Evolutionary conservation across 352 stramenopile genomes (phyloP), one percentile per base, ranked within the genome.

Genomic region (Aphanomyces invadans): DNA sequence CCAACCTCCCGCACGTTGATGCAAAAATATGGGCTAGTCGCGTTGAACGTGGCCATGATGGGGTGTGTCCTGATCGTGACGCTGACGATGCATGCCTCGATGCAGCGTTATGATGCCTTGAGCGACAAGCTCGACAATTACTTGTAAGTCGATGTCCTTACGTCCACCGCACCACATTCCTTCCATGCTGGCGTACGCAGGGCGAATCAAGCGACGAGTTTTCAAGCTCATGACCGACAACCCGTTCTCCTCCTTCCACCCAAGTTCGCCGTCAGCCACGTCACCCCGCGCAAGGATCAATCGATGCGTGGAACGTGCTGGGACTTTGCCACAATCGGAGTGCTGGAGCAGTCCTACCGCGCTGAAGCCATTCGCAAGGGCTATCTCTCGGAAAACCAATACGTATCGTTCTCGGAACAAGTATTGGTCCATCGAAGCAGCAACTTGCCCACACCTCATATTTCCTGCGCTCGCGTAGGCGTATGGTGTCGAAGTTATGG

Each of bases 281-380:
- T 91, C 23, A 91, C 80, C 17, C 82, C 80, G 21, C 80, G 82
- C 0, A 76, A 88, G 68, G 75, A 91, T 54, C 82, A 91, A 60
- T 78, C 80, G 54, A 76, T 84, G 45, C 83, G 83, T 39, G 83
- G 83, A 25, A 91, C 80, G 2, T 91, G 83, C 70, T 91, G 83
- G 83, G 83, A 91, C 68, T 91, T 91, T 49, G 80, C 83, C 5
- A 89, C 83, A 10, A 82, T 91, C 44, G 79, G 79, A 28, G 86
- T 91, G 55, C 69, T 91, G 31, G 83, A 91, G 70, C 81, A 91
- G 64, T 89, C 80, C 53, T 91, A 91, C 64, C 76, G 83, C 28
- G 79, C 79, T 25, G 75, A 88, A n/a, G 83, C 80, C 48, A 62
- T 91, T 25, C 65, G 63, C 38, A 79, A 84, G 23, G 80, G 78